Percentiles rank a stretch among this genome's conserved stretches.
These are phyloP conservation scores for Iberis amara DNA, from an alignment of 441 rosid species.

Conservation along the genomic window DNA sequence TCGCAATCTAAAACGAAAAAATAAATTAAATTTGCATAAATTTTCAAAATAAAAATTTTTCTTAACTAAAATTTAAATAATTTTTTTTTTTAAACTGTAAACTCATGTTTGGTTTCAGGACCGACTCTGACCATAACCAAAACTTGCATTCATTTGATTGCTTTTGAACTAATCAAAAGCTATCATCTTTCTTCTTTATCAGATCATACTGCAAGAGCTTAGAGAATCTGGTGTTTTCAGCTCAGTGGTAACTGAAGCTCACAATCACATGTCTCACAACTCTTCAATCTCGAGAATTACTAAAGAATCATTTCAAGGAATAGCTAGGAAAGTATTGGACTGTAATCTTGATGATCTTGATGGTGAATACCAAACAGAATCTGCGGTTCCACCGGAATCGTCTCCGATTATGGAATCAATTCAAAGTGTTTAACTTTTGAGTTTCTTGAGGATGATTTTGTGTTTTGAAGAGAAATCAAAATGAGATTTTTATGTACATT, in stretches of 20 bases:
- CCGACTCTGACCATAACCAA: conserved; percentile 4
- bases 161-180: not conserved
- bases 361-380: conserved; percentile 16
- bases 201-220: conserved; percentile 70
- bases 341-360: conserved; percentile 14
- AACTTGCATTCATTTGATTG: not conserved
- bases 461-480: no score
- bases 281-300: conserved; percentile 35
- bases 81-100: no score
- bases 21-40: no score
- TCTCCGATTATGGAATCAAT: conserved; percentile 39
- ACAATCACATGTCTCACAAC: conserved; percentile 27
- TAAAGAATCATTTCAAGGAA: conserved; percentile 38
- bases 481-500: no score
- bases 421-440: conserved; percentile 2
- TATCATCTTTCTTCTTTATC: conserved; percentile 10
- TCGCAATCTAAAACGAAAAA: no score
- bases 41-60: no score
- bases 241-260: conserved; percentile 50
- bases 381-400: conserved; percentile 57
- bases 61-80: no score
- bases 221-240: conserved; percentile 66
- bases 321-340: conserved; percentile 49
- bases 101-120: no score
- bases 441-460: no score